Conservation (phyloP, 805 yeast genomes). For the Teunomyces cretensis region DNA sequence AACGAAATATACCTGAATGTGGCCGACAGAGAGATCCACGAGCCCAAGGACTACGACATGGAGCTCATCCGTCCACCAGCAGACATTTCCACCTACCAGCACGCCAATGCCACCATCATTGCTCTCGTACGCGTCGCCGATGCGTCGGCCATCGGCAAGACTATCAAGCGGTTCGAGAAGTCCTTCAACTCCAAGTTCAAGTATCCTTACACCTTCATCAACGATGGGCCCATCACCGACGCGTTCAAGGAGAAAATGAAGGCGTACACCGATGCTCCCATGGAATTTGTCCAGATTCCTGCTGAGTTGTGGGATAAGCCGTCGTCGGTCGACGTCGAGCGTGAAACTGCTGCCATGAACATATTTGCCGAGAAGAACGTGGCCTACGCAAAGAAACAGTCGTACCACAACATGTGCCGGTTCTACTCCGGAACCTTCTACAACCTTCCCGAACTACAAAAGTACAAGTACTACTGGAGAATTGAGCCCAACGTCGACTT, state of each 20-base stretch:
- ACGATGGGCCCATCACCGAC: constrained; percentile 65
- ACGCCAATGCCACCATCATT: constrained; percentile 75
- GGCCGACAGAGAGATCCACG: constrained; percentile 36
- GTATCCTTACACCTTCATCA: constrained; percentile 80
- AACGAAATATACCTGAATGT: constrained; percentile 36
- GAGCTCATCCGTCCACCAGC: constrained; percentile 27
- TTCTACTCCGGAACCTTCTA: constrained; percentile 68
- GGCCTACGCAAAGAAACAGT: constrained; percentile 58
- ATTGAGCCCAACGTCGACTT: constrained; percentile 73
- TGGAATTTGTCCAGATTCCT: constrained; percentile 43
- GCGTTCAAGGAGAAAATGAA: constrained; percentile 50
- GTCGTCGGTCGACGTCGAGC: constrained; percentile 45
- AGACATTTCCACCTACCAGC: constrained; percentile 25
- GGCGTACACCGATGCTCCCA: constrained; percentile 28
- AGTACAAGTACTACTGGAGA: constrained; percentile 77
- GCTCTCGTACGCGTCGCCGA: constrained; percentile 75
- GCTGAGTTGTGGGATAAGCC: constrained; percentile 61
- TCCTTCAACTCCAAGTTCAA: constrained; percentile 67
- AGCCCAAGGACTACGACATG: constrained; percentile 47
- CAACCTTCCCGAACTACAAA: constrained; percentile 58
- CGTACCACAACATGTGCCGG: constrained; percentile 85
- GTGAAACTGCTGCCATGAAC: constrained; percentile 41
- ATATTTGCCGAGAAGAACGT: constrained; percentile 42
- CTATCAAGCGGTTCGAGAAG: constrained; percentile 62
- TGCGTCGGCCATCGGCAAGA: constrained; percentile 41